A percentile compares a stretch with the other conserved stretches of the same genome.
Conservation (phyloP, 2,329 filamentous ascomycete species). For the Phialemonium atrogriseum region DNA sequence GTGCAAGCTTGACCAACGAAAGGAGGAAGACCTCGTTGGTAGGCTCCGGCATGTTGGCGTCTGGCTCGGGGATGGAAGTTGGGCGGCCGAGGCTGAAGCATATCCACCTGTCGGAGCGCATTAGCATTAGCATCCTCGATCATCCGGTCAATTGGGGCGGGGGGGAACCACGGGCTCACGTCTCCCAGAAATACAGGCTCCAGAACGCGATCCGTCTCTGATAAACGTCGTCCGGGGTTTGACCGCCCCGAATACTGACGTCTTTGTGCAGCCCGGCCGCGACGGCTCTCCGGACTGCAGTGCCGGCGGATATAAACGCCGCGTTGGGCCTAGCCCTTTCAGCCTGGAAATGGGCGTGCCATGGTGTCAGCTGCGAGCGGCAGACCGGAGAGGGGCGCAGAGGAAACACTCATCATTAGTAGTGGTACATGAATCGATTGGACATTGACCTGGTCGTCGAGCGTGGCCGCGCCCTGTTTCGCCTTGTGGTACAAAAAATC, state of each 20-base stretch:
- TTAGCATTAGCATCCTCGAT: neutral
- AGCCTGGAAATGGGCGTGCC: slow-evolving; percentile 32
- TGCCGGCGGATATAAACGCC: slow-evolving; percentile 29
- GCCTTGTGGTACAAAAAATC: neutral
- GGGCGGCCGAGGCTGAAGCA: slow-evolving; percentile 34
- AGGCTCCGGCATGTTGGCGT: slow-evolving; percentile 25
- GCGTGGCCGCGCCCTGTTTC: slow-evolving; percentile 24
- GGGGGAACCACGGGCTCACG: slow-evolving; percentile 19
- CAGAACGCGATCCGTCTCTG: slow-evolving; percentile 29
- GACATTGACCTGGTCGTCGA: slow-evolving; percentile 35
- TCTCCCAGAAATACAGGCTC: slow-evolving; percentile 34
- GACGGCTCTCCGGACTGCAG: slow-evolving; percentile 30
- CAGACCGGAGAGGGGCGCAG: neutral
- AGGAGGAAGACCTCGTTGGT: slow-evolving; percentile 27
- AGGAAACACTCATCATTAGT: slow-evolving; percentile 30
- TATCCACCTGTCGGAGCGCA: slow-evolving; percentile 35
- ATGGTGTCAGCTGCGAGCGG: slow-evolving; percentile 8
- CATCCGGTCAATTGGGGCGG: neutral
- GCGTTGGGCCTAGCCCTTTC: slow-evolving; percentile 35
- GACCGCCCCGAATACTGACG: slow-evolving; percentile 20
- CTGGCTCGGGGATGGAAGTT: slow-evolving; percentile 26
- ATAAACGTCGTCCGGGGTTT: slow-evolving; percentile 23
- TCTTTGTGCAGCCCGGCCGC: slow-evolving; percentile 35
- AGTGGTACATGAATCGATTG: slow-evolving; percentile 32
- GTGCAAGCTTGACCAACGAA: slow-evolving; percentile 25